phyloP scores from a whole-genome alignment of 495 filamentous ascomycete species.

The Staphylotrichum tortipilum region DNA sequence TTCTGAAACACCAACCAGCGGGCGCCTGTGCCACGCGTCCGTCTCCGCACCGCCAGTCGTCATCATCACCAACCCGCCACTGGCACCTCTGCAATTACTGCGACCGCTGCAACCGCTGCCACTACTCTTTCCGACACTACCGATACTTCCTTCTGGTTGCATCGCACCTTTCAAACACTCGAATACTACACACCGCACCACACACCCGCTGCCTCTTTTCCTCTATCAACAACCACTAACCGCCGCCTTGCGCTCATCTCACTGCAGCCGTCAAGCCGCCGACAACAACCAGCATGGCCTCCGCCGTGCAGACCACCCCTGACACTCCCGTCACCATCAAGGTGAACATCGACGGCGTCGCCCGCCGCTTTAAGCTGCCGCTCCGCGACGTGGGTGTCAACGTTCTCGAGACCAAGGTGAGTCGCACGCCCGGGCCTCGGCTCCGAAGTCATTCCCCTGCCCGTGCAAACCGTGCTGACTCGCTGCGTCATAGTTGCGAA shows the following conservation, averaged over 20 bases:
- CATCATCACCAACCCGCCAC: neutral
- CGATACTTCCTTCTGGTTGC: too few species aligned
- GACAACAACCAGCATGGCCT: conserved; percentile 46
- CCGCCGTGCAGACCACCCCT: conserved; percentile 44
- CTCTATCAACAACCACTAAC: conserved; percentile 1
- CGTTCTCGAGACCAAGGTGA: conserved; percentile 76
- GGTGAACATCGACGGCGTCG: conserved; percentile 61
- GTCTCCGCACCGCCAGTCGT: conserved; percentile 1
- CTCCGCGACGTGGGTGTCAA: conserved; percentile 73
- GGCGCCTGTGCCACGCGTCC: neutral
- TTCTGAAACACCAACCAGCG: neutral
- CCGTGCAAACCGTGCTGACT: conserved; percentile 16
- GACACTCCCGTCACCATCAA: conserved; percentile 83
- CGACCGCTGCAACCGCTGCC: too few species aligned
- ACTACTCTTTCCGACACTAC: neutral
- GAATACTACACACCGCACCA: too few species aligned
- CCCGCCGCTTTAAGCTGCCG: conserved; percentile 81
- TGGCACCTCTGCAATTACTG: too few species aligned
- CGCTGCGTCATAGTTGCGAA: conserved; percentile 55
- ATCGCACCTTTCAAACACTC: too few species aligned
- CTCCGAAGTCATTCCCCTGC: too few species aligned
- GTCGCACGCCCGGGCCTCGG: too few species aligned
- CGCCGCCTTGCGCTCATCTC: neutral
- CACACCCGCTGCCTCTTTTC: too few species aligned
- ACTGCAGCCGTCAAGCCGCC: neutral